Conservation (phyloP, 1,139 yeast genomes). For the Yarrowia galli region DNA sequence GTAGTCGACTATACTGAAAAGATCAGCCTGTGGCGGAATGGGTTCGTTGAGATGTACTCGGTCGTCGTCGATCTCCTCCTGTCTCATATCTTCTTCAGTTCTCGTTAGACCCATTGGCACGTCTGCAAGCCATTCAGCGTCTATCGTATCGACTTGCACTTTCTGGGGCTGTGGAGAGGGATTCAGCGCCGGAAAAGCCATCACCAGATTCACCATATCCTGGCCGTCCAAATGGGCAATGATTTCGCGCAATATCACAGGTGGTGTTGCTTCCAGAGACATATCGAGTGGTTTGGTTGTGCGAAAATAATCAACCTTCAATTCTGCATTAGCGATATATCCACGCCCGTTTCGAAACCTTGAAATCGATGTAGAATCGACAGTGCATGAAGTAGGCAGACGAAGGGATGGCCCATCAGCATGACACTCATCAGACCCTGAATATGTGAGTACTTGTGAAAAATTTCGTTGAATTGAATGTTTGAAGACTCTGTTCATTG, state of each 20-base stretch:
- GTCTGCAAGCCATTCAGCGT: constrained; percentile 11
- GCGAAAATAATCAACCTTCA: neutral
- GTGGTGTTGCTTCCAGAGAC: constrained; percentile 17
- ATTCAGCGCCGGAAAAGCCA: constrained; percentile 25
- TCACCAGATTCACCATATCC: constrained; percentile 25
- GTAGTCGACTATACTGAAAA: constrained; percentile 17
- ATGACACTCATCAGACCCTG: no score
- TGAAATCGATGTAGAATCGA: neutral
- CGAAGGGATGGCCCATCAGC: no score
- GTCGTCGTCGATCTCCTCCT: constrained; percentile 14
- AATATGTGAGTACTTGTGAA: no score
- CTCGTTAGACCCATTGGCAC: constrained; percentile 1
- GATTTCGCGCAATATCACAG: constrained; percentile 17
- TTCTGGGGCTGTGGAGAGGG: neutral
- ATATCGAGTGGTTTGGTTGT: neutral
- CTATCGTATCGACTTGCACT: neutral
- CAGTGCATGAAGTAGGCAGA: neutral
- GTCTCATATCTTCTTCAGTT: constrained; percentile 13
- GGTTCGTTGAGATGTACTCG: constrained; percentile 13
- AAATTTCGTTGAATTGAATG: no score
- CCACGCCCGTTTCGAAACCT: neutral
- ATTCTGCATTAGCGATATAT: constrained; percentile 19
- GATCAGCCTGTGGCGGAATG: neutral
- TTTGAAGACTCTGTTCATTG: no score
- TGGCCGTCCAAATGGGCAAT: constrained; percentile 9